Percentiles rank a stretch among this genome's conserved stretches.
Evolutionary conservation across 441 rosid species (phyloP).

Genomic region (Brassica hybrid): DNA sequence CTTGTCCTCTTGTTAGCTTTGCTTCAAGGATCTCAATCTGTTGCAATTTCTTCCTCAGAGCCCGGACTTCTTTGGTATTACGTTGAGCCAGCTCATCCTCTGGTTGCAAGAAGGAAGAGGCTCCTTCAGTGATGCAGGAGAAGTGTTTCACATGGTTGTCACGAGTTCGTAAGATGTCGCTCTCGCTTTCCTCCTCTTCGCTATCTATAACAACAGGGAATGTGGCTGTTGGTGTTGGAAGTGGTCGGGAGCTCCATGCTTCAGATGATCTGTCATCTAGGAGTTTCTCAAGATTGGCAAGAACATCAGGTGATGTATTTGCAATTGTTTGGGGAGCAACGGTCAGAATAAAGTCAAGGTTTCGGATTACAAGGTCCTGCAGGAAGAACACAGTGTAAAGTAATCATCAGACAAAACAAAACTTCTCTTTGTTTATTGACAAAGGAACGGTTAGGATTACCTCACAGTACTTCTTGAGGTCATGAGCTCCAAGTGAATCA

Average conservation of each 20-base stretch:
- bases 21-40: slow-evolving; percentile 95
- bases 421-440: background rate
- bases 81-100: slow-evolving; percentile 58
- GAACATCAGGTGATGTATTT: slow-evolving; percentile 70
- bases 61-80: slow-evolving; percentile 72
- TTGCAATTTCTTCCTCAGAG: slow-evolving; percentile 88
- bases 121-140: slow-evolving; percentile 39
- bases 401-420: slow-evolving; percentile 11
- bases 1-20: slow-evolving; percentile 70
- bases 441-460: slow-evolving; percentile 45
- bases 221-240: slow-evolving; percentile 93
- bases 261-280: slow-evolving; percentile 89
- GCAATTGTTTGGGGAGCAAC: slow-evolving; percentile 75
- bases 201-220: slow-evolving; percentile 76
- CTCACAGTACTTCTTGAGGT: slow-evolving; percentile 92
- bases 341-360: slow-evolving; percentile 87
- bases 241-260: slow-evolving; percentile 84
- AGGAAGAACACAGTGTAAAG: slow-evolving; percentile 36
- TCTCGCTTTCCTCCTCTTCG: slow-evolving; percentile 86
- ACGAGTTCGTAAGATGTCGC: slow-evolving; percentile 67
- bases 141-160: slow-evolving; percentile 49
- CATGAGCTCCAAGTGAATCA: slow-evolving; percentile 90
- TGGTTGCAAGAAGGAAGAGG: slow-evolving; percentile 61
- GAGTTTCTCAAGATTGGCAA: slow-evolving; percentile 80
- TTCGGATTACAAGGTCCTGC: slow-evolving; percentile 89